Evolutionary conservation across 179 eudicot species (phyloP), one percentile per base, ranked within the genome.

Genomic region (Spergularia azorica): DNA sequence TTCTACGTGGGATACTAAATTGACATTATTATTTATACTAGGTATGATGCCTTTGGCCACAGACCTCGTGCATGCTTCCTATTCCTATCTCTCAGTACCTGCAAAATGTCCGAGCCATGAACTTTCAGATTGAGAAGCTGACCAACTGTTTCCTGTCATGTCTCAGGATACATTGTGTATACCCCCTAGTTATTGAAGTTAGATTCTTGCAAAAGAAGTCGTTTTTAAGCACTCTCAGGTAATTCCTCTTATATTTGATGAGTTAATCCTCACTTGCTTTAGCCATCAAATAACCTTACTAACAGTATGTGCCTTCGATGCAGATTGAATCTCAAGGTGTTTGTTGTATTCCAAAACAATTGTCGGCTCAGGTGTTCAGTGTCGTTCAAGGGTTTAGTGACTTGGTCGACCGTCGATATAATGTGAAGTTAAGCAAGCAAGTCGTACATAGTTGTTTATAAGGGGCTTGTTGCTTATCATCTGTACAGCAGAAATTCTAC

Each of bases 361-460:
- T 26, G 70, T 67, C 55, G 12, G 32, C 43, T 67, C 54, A 43
- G 9, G 39, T 36, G 39, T 12, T 11, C 51, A 68, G 50, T 65
- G 15, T 41, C 52, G 4, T 26, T 70, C 43, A 15, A 16, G 5
- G 18, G 73, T 20, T 70, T 2, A 70, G 6, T n/a, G 50, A 38
- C 39, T 48, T 9, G 50, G 68, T 3, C 48, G 39, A 36, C 4
- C 4, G 39, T 36, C 2, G 18, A 61, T 58, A 72, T 16, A 16
- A n/a, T 43, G 68, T 46, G 52, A 74, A 63, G 26, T 55, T 6
- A 38, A 56, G 46, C 51, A 39, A 64, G 60, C 43, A 51, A 60
- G 70, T 26, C 74, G 77, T 79, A 56, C 41, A 67, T 68, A 51
- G 52, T 67, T 60, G 67, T 60, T 72, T 18, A 73, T 17, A 14